These are phyloP conservation scores for Iris pallida DNA, from an alignment of 116 monocot species.

Conservation along the genomic window DNA sequence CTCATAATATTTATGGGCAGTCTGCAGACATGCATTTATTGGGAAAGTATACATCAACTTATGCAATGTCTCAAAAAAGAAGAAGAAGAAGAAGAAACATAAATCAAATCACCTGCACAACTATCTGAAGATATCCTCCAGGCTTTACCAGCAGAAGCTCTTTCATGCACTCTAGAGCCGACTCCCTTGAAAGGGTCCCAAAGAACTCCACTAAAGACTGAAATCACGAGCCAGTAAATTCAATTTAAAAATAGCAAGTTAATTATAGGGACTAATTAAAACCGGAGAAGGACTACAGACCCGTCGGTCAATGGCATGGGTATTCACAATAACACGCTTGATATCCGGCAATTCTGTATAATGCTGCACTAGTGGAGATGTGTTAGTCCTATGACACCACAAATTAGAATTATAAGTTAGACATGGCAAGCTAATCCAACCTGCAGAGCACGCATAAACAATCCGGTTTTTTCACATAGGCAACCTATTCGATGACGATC, in stretches of 20 bases:
- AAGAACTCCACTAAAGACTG: constrained; percentile 92
- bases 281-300: constrained; percentile 26
- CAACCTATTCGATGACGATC: constrained; percentile 80
- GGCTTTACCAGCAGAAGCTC: constrained; percentile 86
- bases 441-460: constrained; percentile 77
- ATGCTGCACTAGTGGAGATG: constrained; percentile 41
- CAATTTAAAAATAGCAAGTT: not conserved
- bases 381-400: not conserved
- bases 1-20: constrained; percentile 74
- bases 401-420: not conserved
- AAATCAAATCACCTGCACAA: constrained; percentile 94
- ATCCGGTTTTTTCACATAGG: constrained; percentile 80
- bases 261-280: not conserved
- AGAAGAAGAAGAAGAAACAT: not conserved
- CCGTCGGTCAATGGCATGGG: constrained; percentile 91
- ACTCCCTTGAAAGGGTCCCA: constrained; percentile 87
- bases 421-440: constrained; percentile 17
- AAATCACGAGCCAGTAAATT: not conserved
- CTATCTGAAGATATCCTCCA: constrained; percentile 91
- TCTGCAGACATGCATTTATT: constrained; percentile 32
- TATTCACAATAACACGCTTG: constrained; percentile 87
- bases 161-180: constrained; percentile 97
- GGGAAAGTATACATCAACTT: not conserved
- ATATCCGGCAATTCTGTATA: constrained; percentile 85
- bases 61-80: not conserved